Evolutionary conservation across 2,329 filamentous ascomycete species (phyloP).

Genomic region (Cladosporium velox): DNA sequence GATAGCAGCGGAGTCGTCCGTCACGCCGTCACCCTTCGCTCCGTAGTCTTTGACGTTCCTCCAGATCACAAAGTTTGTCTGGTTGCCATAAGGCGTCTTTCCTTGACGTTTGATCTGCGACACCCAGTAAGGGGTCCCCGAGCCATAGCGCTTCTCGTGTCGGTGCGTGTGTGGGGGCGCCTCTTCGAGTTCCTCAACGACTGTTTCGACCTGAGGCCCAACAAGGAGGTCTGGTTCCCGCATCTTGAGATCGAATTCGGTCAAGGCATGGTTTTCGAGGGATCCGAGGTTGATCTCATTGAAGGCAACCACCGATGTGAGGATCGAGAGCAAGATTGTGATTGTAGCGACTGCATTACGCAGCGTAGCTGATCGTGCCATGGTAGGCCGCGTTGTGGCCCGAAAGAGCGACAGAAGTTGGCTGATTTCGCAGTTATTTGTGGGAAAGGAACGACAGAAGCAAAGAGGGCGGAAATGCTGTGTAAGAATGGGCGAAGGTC

Average conservation of each 20-base stretch:
- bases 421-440: background rate
- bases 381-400: background rate
- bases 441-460: background rate
- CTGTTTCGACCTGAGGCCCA: conserved; percentile 10
- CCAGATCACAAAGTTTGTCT: conserved; percentile 47
- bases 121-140: conserved; percentile 42
- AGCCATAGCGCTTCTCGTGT: conserved; percentile 33
- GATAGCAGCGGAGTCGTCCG: conserved; percentile 74
- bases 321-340: background rate
- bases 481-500: background rate
- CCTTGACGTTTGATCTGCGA: conserved; percentile 47
- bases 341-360: background rate
- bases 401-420: background rate
- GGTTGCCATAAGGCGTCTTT: conserved; percentile 40
- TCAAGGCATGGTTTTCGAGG: conserved; percentile 7
- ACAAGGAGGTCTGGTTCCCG: background rate
- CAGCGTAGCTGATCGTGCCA: background rate
- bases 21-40: conserved; percentile 60
- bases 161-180: conserved; percentile 25
- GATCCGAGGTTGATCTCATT: conserved; percentile 15
- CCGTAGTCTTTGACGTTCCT: conserved; percentile 51
- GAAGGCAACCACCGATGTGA: background rate
- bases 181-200: conserved; percentile 9
- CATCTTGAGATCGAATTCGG: conserved; percentile 18
- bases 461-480: background rate